phyloP scores from a whole-genome alignment of 2,329 filamentous ascomycete genomes.

The Ophiobolus disseminans region DNA sequence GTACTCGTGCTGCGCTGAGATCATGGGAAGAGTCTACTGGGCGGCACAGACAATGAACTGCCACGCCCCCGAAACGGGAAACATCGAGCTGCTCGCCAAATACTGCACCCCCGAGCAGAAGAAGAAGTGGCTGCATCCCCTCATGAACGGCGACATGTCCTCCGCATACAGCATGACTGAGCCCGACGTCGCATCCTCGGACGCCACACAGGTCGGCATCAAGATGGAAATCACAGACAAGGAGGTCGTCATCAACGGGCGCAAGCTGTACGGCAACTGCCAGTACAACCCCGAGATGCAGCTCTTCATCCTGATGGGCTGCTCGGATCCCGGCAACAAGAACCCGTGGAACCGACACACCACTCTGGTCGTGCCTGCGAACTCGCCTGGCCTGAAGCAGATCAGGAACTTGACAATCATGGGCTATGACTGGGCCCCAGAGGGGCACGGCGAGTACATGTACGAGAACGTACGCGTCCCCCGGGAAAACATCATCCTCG shows the following conservation, averaged over 20 bases:
- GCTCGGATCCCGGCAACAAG: slow-evolving; percentile 50
- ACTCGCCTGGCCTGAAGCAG: slow-evolving; percentile 49
- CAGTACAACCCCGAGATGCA: slow-evolving; percentile 48
- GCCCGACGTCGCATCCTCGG: slow-evolving; percentile 58
- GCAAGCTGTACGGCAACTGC: slow-evolving; percentile 53
- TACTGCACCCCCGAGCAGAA: slow-evolving; percentile 60
- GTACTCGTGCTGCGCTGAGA: slow-evolving; percentile 56
- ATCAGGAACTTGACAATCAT: slow-evolving; percentile 52
- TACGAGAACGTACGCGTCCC: slow-evolving; percentile 53
- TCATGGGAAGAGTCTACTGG: slow-evolving; percentile 57
- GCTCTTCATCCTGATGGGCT: slow-evolving; percentile 49
- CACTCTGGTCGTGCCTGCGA: slow-evolving; percentile 49
- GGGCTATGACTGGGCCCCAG: slow-evolving; percentile 53
- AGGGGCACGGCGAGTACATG: slow-evolving; percentile 53
- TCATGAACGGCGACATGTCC: slow-evolving; percentile 58
- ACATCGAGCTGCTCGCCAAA: slow-evolving; percentile 61
- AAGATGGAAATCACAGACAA: slow-evolving; percentile 47
- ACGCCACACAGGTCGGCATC: slow-evolving; percentile 57
- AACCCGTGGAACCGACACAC: slow-evolving; percentile 52
- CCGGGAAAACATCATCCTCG: slow-evolving; percentile 52
- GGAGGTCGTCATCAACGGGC: slow-evolving; percentile 52
- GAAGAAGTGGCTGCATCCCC: slow-evolving; percentile 57
- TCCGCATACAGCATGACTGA: slow-evolving; percentile 62
- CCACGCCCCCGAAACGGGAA: slow-evolving; percentile 59
- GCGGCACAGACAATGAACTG: slow-evolving; percentile 56